These are phyloP conservation scores for Sporothrix globosa DNA, from an alignment of 2,329 filamentous ascomycete species.

Conservation along the genomic window DNA sequence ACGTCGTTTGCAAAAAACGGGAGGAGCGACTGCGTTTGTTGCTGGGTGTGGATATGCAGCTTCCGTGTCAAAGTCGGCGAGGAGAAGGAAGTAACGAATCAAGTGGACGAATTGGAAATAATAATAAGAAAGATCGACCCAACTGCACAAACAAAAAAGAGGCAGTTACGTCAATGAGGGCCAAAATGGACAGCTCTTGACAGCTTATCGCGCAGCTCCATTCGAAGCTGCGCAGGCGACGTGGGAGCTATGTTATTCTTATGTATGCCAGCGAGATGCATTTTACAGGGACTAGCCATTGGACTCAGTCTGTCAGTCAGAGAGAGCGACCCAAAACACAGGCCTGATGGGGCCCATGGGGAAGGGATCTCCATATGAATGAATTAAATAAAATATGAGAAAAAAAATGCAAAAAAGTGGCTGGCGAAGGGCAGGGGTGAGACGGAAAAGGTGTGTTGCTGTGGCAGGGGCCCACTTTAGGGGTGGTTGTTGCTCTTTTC, in stretches of 20 bases:
- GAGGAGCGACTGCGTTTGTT: slow-evolving; percentile 21
- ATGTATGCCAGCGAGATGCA: slow-evolving; percentile 17
- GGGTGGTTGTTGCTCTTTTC: slow-evolving; percentile 6
- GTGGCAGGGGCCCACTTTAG: slow-evolving; percentile 24
- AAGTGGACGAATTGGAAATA: background rate
- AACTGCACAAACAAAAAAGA: slow-evolving; percentile 8
- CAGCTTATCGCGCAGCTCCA: slow-evolving; percentile 27
- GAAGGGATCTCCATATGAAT: background rate
- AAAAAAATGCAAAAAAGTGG: slow-evolving; percentile 9
- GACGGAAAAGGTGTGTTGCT: slow-evolving; percentile 7
- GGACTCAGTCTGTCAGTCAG: background rate
- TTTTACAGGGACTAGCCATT: background rate
- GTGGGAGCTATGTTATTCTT: slow-evolving; percentile 34
- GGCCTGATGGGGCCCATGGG: background rate
- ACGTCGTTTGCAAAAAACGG: slow-evolving; percentile 14
- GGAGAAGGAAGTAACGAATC: slow-evolving; percentile 7
- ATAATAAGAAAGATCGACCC: background rate
- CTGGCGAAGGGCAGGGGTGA: slow-evolving; percentile 10
- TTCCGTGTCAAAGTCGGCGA: slow-evolving; percentile 25
- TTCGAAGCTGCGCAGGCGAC: slow-evolving; percentile 23
- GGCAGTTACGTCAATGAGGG: slow-evolving; percentile 23
- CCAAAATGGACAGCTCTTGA: slow-evolving; percentile 1
- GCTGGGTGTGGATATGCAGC: slow-evolving; percentile 2
- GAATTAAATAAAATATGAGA: slow-evolving; percentile 1
- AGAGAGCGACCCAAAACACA: background rate